phyloP scores from a whole-genome alignment of 306 rosid genomes.

The Fragaria iinumae region DNA sequence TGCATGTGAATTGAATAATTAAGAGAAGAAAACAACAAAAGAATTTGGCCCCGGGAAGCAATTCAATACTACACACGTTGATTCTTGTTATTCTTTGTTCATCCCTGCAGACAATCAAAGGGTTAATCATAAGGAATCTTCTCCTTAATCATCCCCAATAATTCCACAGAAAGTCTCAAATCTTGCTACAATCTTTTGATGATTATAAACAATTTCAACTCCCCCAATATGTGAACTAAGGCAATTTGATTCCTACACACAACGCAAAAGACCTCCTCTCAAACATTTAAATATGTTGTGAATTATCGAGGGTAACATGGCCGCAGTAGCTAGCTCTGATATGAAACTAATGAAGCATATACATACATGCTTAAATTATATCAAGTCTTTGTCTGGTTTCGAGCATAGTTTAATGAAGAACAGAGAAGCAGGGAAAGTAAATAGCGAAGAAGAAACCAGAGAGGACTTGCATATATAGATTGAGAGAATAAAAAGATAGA shows the following conservation, averaged over 20 bases:
- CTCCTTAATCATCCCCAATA: constrained; percentile 13
- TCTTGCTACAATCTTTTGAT: constrained; percentile 22
- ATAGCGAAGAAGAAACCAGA: not conserved
- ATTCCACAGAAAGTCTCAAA: constrained; percentile 11
- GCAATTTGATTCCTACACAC: constrained; percentile 18
- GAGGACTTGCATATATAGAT: not conserved
- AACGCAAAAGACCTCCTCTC: not conserved
- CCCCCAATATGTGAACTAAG: constrained; percentile 5
- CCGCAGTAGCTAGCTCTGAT: constrained; percentile 2
- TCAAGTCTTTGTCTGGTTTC: constrained; percentile 19
- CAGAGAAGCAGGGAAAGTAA: constrained; percentile 16
- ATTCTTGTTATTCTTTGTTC: not conserved
- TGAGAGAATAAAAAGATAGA: constrained; percentile 7
- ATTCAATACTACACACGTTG: not conserved
- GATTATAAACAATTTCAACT: constrained; percentile 12
- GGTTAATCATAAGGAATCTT: constrained; percentile 14
- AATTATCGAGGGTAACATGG: constrained; percentile 26
- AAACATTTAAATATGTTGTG: constrained; percentile 14
- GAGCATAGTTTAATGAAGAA: constrained; percentile 3
- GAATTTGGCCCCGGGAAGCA: constrained; percentile 1
- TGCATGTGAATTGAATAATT: not conserved
- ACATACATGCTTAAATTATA: constrained; percentile 1
- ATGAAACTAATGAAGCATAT: not conserved
- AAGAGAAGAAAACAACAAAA: constrained; percentile 8
- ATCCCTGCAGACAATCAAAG: constrained; percentile 13